Conservation (phyloP, 306 rosid species). For the Cicer chorassanicum region DNA sequence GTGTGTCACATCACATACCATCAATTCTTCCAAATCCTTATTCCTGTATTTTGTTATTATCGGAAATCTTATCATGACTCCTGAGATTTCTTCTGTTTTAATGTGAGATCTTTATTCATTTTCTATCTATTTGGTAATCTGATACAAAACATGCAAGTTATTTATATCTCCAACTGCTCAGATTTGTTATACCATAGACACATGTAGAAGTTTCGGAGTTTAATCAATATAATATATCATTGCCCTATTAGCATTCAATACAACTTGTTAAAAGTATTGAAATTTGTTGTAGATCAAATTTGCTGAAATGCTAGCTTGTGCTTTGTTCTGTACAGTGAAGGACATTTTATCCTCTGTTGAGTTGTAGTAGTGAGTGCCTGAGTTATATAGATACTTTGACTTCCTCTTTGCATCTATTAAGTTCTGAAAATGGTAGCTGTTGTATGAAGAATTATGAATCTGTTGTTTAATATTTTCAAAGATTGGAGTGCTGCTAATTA, state of each 20-base stretch:
- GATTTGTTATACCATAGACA: not conserved
- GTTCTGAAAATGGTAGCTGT: not conserved
- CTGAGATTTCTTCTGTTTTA: not conserved
- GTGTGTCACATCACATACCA: not conserved
- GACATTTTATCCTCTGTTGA: not conserved
- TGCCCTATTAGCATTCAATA: not conserved
- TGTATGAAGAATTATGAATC: not conserved
- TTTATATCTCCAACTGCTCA: not conserved
- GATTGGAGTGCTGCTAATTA: not conserved
- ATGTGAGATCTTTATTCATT: not conserved
- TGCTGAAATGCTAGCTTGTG: slow-evolving; percentile 7
- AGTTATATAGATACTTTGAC: not conserved
- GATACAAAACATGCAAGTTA: not conserved
- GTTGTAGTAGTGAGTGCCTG: not conserved
- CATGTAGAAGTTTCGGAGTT: slow-evolving; percentile 16
- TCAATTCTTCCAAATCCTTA: not conserved
- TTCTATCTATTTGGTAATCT: slow-evolving; percentile 6
- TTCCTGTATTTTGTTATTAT: not conserved
- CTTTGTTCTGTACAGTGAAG: not conserved
- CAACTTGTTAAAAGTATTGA: not conserved
- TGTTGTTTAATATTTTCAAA: not conserved
- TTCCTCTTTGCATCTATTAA: not conserved
- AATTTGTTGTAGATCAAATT: not conserved
- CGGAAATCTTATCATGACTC: slow-evolving; percentile 5
- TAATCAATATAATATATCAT: not conserved